Base-by-base conservation (phyloP, 192 early-diverging fungal species). In the Backusella circina region DNA sequence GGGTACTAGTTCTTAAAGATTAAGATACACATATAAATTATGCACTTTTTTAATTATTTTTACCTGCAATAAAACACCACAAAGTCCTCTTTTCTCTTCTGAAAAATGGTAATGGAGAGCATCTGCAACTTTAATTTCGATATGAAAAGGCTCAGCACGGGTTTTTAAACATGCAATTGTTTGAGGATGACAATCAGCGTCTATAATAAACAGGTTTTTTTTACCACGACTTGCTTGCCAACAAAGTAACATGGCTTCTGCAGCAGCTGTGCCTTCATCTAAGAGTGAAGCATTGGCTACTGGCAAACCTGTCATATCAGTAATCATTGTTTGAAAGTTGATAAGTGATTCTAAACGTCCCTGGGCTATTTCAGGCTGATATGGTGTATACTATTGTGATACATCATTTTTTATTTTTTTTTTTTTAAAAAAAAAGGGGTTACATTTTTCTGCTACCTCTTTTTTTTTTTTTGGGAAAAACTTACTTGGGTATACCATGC, bases 301-400 rank as follows among this genome's bases (percentile, higher is more conserved):
- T 13, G 94, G 90, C 77, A 99, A 85, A n/a, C 98, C 97, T 0
- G 98, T 98, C 28, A 99, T 76, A 81, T 99, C 96, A 31, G 86
- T 89, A 70, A 99, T 91, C 88, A 98, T 95, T 6, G 98, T 99
- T 85, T 99, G 98, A 88, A 88, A 99, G 85, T 99, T 99, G 70
- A 99, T 81, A 37, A 99, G 88, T 15, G 96, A 95, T 86, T 99
- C 98, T 2, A 99, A 88, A 69, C 98, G 93, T 38, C 98, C 98
- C 84, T 99, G 98, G 67, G 98, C 89, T 77, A 99, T 99, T 88
- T 99, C 98, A 21, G 98, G 95, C 85, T 99, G 98, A 84, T 99
- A 99, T 38, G 98, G 98, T 33, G 97, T 98, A 85, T 99, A 99
- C 92, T 96, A 76, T 1, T 2, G 2, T 41, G 13, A 15, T 41